Evolutionary conservation across 2,329 filamentous ascomycete genomes (phyloP).

Genomic region (Neocatenulostroma microsporum): DNA sequence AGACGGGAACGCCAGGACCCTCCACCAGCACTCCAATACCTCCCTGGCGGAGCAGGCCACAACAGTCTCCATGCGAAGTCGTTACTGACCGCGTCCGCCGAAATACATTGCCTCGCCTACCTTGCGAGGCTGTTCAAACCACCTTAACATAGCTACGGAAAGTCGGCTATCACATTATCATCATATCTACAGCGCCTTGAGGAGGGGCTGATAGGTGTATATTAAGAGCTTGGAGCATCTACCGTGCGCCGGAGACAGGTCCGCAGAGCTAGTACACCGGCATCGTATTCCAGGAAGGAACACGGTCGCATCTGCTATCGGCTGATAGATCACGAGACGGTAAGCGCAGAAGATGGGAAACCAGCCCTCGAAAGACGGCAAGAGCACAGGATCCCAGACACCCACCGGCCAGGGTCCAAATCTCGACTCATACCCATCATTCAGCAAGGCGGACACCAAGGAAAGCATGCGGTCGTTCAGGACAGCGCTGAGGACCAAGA

Average conservation of each 20-base stretch:
- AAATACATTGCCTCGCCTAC: constrained; percentile 39
- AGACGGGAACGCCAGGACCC: constrained; percentile 13
- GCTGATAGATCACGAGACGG: too few relatives aligned
- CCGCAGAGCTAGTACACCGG: too few relatives aligned
- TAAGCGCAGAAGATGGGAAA: constrained; percentile 64
- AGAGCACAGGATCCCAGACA: constrained; percentile 35
- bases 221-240: too few relatives aligned
- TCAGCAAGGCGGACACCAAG: constrained; percentile 86
- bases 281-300: too few relatives aligned
- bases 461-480: constrained; percentile 83
- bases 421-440: constrained; percentile 81
- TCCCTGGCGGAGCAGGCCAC: constrained; percentile 18
- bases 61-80: constrained; percentile 23
- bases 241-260: too few relatives aligned
- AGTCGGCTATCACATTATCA: too few relatives aligned
- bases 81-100: constrained; percentile 29
- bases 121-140: constrained; percentile 39
- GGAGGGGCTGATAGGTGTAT: background rate
- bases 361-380: constrained; percentile 56
- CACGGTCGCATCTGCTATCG: too few relatives aligned
- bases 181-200: constrained; percentile 1
- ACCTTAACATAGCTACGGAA: constrained; percentile 33
- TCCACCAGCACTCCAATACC: constrained; percentile 13
- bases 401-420: constrained; percentile 47
- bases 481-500: constrained; percentile 76